These are phyloP conservation scores for Collariella sp. DNA, from an alignment of 495 filamentous ascomycete species.

Conservation along the genomic window DNA sequence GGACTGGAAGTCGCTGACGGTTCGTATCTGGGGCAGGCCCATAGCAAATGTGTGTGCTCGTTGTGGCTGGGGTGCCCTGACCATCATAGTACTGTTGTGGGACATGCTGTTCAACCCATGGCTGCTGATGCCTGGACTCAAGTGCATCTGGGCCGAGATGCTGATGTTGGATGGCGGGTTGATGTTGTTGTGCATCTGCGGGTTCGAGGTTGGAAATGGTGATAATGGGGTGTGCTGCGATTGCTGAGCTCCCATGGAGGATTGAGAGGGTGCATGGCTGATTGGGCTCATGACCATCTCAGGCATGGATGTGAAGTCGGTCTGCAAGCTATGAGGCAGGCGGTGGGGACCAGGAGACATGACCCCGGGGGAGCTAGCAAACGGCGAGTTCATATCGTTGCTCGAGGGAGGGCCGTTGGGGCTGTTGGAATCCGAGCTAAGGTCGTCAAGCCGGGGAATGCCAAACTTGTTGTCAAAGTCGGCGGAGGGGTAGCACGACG, in stretches of 20 bases:
- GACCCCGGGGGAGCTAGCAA: constrained; percentile 35
- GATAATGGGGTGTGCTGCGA: constrained; percentile 26
- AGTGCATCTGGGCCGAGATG: constrained; percentile 23
- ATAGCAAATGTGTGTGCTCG: constrained; percentile 36
- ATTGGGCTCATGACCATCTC: constrained; percentile 44
- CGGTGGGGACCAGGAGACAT: constrained; percentile 36
- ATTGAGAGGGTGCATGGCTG: constrained; percentile 28
- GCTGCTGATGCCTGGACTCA: constrained; percentile 29
- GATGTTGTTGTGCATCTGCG: constrained; percentile 28
- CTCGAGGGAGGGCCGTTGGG: constrained; percentile 26
- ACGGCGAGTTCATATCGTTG: constrained; percentile 40
- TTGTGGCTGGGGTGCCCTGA: constrained; percentile 30
- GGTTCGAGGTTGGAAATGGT: constrained; percentile 26
- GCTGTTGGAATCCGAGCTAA: constrained; percentile 32
- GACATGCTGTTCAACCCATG: constrained; percentile 20
- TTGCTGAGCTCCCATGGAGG: constrained; percentile 33
- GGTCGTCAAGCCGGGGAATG: constrained; percentile 35
- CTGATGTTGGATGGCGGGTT: constrained; percentile 23
- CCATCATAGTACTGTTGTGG: constrained; percentile 29
- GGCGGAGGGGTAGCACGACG: constrained; percentile 26
- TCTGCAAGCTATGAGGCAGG: constrained; percentile 23
- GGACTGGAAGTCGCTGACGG: constrained; percentile 41
- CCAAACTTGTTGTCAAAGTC: constrained; percentile 30
- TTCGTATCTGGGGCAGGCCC: constrained; percentile 31
- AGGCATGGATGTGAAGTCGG: constrained; percentile 36